Percentiles rank a stretch among this genome's conserved stretches.
Conservation (phyloP, 1,284 basidiomycete genomes). For the Ceratorhiza oryzae-sativae region DNA sequence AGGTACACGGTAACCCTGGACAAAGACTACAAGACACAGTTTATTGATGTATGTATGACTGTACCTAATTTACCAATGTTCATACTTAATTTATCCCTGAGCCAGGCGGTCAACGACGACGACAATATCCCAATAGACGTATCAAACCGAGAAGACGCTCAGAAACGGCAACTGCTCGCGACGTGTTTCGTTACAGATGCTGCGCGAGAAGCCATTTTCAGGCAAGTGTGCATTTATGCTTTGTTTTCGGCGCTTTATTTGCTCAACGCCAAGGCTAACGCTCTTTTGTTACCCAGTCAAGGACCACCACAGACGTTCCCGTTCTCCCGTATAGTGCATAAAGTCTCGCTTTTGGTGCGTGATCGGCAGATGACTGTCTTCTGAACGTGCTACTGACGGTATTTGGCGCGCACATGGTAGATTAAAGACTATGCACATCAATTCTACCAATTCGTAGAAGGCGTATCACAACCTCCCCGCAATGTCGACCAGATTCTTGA, state of each 20-base stretch:
- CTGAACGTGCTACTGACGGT: not conserved
- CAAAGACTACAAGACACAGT: slow-evolving; percentile 80
- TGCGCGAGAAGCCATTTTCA: slow-evolving; percentile 26
- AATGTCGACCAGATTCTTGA: slow-evolving; percentile 92
- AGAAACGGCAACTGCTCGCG: slow-evolving; percentile 27
- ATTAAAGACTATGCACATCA: slow-evolving; percentile 93
- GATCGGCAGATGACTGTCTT: not conserved
- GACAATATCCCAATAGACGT: slow-evolving; percentile 93
- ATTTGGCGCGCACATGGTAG: slow-evolving; percentile 51
- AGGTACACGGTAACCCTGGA: slow-evolving; percentile 87
- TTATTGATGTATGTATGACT: slow-evolving; percentile 68
- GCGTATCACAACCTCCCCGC: slow-evolving; percentile 87
- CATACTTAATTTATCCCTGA: not conserved
- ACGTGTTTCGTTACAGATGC: slow-evolving; percentile 32
- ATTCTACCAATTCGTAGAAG: slow-evolving; percentile 97
- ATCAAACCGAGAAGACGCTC: slow-evolving; percentile 58
- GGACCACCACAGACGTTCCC: slow-evolving; percentile 30
- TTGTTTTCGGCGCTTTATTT: slow-evolving; percentile 83
- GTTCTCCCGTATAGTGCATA: slow-evolving; percentile 36
- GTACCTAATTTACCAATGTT: not conserved
- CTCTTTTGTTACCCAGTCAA: slow-evolving; percentile 2
- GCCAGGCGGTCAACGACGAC: slow-evolving; percentile 84
- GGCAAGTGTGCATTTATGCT: slow-evolving; percentile 86
- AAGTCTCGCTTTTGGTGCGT: slow-evolving; percentile 35
- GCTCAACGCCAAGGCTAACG: slow-evolving; percentile 49